These are phyloP conservation scores for Vitis rotundifolia DNA, from an alignment of 164 flowering plant genomes.

Conservation along the genomic window DNA sequence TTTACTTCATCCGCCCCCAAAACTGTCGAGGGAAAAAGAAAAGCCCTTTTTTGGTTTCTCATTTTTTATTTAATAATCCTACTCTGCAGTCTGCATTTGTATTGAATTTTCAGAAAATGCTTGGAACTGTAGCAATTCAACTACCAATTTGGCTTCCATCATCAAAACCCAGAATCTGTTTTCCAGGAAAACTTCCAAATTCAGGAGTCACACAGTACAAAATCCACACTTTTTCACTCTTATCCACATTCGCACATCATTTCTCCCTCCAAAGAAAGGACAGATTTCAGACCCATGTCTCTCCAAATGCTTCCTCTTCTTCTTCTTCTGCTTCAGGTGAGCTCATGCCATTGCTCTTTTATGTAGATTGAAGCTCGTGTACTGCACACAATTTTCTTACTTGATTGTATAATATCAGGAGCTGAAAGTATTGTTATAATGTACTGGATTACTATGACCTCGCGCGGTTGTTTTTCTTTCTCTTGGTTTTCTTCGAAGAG, in stretches of 20 bases:
- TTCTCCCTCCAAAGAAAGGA: slow-evolving; percentile 11
- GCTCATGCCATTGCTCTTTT: not conserved
- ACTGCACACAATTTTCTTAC: too few relatives aligned
- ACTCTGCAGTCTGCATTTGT: too few relatives aligned
- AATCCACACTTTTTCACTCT: slow-evolving; percentile 2
- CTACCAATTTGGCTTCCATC: slow-evolving; percentile 15
- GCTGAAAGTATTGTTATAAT: too few relatives aligned
- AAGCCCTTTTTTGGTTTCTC: too few relatives aligned
- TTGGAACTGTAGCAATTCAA: slow-evolving; percentile 17
- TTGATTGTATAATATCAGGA: too few relatives aligned
- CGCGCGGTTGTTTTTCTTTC: too few relatives aligned
- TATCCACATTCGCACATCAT: slow-evolving; percentile 15
- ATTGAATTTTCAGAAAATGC: slow-evolving; percentile 20
- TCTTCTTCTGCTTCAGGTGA: slow-evolving; percentile 44
- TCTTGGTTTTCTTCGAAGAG: too few relatives aligned
- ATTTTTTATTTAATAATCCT: too few relatives aligned
- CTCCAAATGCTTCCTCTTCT: slow-evolving; percentile 30
- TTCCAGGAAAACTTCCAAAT: slow-evolving; percentile 8
- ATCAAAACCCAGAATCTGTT: slow-evolving; percentile 12
- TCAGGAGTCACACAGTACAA: not conserved
- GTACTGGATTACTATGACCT: too few relatives aligned
- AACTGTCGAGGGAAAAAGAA: too few relatives aligned
- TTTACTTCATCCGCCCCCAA: too few relatives aligned
- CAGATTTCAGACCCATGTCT: slow-evolving; percentile 19
- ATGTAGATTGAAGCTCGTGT: not conserved